Evolutionary conservation across 441 rosid genomes (phyloP), one percentile per base, ranked within the genome.

Genomic region (Adansonia rubrostipa): DNA sequence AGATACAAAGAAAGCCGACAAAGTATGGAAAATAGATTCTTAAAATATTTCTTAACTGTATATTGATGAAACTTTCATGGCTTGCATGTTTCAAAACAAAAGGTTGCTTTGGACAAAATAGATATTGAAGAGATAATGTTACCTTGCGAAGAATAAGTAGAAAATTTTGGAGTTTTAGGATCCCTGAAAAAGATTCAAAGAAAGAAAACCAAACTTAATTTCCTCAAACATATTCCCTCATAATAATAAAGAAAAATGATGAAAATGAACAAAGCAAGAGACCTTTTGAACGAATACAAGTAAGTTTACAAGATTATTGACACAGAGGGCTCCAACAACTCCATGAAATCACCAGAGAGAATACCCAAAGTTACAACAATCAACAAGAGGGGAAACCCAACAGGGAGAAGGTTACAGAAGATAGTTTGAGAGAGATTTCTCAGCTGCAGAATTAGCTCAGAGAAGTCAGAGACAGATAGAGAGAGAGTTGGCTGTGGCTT

Each of bases 311-410:
- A 71, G 57, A 71, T 44, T 57, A 6, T 57, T 20, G 64, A 66
- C 22, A 15, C 33, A 28, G 24, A 51, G 71, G 80, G 77, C 82
- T 75, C 83, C 82, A 72, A 85, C 71, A 85, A 74, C 79, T 85
- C 83, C 84, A 54, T 60, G 66, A 62, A 60, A 45, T 45, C 45
- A 56, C 72, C 70, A 54, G 71, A 74, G 15, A 42, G 33, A 69
- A 64, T 71, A 20, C 45, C n/a, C 45, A 57, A 33, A 28, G 47
- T 22, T 15, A 4, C 14, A 54, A 68, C 45, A 63, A 72, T 6
- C 14, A 22, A 24, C 44, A 44, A 62, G 28, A 13, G 47, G 13
- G 76, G 76, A 15, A 69, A 76, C 75, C 66, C 19, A 48, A 76
- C 7, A 2, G 79, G 14, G 71, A 45, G 88, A 36, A 60, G 73